phyloP scores from a whole-genome alignment of 495 filamentous ascomycete genomes.

The Arthonia radiata region DNA sequence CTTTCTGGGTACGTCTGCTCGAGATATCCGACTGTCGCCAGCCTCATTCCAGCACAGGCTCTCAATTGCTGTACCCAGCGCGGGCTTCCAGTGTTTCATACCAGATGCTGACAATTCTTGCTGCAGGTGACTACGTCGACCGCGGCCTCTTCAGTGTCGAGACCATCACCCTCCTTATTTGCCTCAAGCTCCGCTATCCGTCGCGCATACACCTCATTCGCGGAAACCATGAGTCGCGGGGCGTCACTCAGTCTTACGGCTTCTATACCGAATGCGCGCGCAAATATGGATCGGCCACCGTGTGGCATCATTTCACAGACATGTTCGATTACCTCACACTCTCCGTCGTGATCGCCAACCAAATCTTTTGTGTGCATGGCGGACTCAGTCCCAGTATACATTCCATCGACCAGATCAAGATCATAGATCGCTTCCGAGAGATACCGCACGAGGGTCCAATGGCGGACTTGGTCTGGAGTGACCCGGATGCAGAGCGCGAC shows the following conservation, averaged over 20 bases:
- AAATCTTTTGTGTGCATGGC: slow-evolving; percentile 97
- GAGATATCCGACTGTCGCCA: too few species aligned
- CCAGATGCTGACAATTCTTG: slow-evolving; percentile 1
- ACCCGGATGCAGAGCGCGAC: slow-evolving; percentile 83
- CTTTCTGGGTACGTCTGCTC: slow-evolving; percentile 47
- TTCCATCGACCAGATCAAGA: slow-evolving; percentile 97
- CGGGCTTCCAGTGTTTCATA: neutral
- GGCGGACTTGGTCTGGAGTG: slow-evolving; percentile 97
- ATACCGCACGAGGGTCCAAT: slow-evolving; percentile 97
- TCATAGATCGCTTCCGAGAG: slow-evolving; percentile 93
- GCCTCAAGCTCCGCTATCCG: slow-evolving; percentile 81
- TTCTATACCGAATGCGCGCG: slow-evolving; percentile 96
- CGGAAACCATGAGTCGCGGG: slow-evolving; percentile 90
- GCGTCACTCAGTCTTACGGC: slow-evolving; percentile 94
- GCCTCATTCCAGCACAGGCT: too few species aligned
- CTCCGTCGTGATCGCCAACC: slow-evolving; percentile 90
- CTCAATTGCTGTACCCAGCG: too few species aligned
- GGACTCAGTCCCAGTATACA: slow-evolving; percentile 90
- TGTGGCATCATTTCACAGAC: slow-evolving; percentile 98
- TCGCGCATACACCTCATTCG: slow-evolving; percentile 79
- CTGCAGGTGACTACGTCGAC: slow-evolving; percentile 80
- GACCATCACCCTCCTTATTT: slow-evolving; percentile 87
- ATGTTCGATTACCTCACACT: slow-evolving; percentile 98
- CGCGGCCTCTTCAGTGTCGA: slow-evolving; percentile 92
- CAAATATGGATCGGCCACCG: slow-evolving; percentile 93